Percentiles rank a stretch among this genome's conserved stretches.
Evolutionary conservation across 108 stramenopile species (phyloP).

Genomic region (Discostella pseudostelligera): DNA sequence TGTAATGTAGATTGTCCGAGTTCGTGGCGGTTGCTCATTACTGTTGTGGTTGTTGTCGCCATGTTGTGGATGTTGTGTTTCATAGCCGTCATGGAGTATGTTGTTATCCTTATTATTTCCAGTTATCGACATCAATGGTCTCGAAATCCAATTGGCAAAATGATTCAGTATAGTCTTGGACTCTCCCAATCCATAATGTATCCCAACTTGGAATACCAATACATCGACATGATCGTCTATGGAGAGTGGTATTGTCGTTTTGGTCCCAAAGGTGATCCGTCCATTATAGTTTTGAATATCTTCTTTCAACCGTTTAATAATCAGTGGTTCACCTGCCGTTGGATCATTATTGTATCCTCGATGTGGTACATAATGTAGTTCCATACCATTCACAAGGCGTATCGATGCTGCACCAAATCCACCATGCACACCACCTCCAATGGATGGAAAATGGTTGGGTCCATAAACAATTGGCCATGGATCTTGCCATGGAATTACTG

Average conservation of each 20-base stretch:
- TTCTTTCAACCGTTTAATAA: constrained; percentile 6
- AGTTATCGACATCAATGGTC: constrained; percentile 7
- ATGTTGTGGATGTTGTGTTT: too few relatives aligned
- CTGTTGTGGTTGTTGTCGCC: not conserved
- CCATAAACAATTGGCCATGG: constrained; percentile 9
- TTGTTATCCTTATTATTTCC: too few relatives aligned
- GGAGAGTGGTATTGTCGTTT: constrained; percentile 8
- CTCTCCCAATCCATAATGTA: constrained; percentile 1
- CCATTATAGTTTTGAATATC: constrained; percentile 8
- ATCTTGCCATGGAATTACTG: constrained; percentile 16
- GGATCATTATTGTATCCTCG: constrained; percentile 2
- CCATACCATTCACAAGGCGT: constrained; percentile 6
- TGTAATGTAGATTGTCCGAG: constrained; percentile 19
- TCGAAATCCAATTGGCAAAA: constrained; percentile 13
- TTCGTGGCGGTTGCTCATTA: not conserved
- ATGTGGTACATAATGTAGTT: constrained; percentile 31
- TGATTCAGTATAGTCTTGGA: not conserved
- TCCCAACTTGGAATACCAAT: constrained; percentile 24
- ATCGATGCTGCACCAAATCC: constrained; percentile 33
- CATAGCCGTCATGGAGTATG: not conserved
- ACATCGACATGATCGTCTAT: constrained; percentile 13
- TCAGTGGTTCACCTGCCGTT: not conserved
- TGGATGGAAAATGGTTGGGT: not conserved
- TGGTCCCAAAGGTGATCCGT: constrained; percentile 22
- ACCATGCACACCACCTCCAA: constrained; percentile 8